These are phyloP conservation scores for Cladosporium phlei DNA, from an alignment of 2,329 filamentous ascomycete species.

Conservation along the genomic window DNA sequence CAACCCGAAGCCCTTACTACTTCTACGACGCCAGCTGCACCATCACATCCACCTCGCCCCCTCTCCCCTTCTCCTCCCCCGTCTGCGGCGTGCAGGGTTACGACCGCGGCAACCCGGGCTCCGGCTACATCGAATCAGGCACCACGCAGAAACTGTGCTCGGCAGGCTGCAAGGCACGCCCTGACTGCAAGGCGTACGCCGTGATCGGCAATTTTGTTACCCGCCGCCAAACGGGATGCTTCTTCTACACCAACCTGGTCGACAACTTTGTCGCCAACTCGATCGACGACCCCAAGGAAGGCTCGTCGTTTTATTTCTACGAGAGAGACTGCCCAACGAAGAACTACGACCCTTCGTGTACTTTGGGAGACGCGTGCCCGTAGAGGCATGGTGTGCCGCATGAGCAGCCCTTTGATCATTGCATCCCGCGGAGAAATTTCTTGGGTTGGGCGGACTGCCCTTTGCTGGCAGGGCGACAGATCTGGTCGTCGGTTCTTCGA, in stretches of 20 bases:
- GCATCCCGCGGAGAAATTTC: too few species aligned
- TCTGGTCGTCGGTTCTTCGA: background rate
- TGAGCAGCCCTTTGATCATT: background rate
- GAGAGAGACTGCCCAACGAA: slow-evolving; percentile 2
- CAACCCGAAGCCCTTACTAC: slow-evolving; percentile 6
- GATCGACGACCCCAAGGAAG: background rate
- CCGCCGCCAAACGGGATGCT: background rate
- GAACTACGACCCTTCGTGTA: background rate
- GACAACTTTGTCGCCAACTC: background rate
- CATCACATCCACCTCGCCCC: background rate
- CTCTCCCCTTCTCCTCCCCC: background rate
- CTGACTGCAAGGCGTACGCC: background rate
- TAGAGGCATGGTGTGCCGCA: background rate
- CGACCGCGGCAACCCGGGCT: slow-evolving; percentile 2
- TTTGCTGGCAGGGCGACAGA: background rate
- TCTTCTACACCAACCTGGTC: slow-evolving; percentile 2
- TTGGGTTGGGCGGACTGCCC: background rate
- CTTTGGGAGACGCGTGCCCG: background rate
- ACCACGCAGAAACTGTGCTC: background rate
- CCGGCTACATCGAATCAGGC: slow-evolving; percentile 1
- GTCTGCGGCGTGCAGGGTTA: slow-evolving; percentile 1
- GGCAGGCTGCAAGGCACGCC: background rate
- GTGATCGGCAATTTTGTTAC: background rate
- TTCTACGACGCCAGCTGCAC: slow-evolving; percentile 5
- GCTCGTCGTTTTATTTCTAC: slow-evolving; percentile 1